Base-by-base conservation (phyloP, 1,284 basidiomycete genomes). In the Ganoderma resinaceum region DNA sequence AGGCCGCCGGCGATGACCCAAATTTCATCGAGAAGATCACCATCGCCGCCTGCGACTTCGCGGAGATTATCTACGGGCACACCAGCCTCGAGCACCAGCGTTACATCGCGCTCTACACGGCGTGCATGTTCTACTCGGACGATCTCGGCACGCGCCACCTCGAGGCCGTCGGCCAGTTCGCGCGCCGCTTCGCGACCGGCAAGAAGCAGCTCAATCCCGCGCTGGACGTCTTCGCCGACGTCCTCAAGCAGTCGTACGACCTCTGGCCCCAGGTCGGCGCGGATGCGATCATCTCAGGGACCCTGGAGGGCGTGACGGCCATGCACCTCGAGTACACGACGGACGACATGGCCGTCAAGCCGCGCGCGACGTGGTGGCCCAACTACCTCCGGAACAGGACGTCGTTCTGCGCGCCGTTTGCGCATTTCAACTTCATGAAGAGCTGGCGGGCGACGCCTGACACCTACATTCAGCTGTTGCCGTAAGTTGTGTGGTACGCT, bases 341-440 rank as follows among this genome's bases (percentile, higher is more conserved):
- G 18, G 59, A 61, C 16, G 40, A 42, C 4, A 66, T 72, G 69
- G 43, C 49, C 8, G 55, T 72, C 43, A 65, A 57, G 52, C 69
- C 71, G 11, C 26, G 49, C 12, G 71, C 71, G 31, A 67, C 67
- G 14, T 61, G 49, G 49, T 72, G 66, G 26, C 69, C 71, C 7
- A 52, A 55, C 31, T 72, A 70, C 65, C 61, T 72, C 9, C 69
- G 71, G 2, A 43, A 53, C 26, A 42, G 61, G 52, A 63, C 67
- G 20, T 69, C 69, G 4, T 67, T 72, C 3, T 62, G 65, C n/a
- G 60, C 69, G 3, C 67, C 69, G 20, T 72, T 66, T 49, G 65
- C 69, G 14, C 67, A 72, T 60, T 70, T 72, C 59, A 40, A 66
- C 26, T 72, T 72, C 64, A 58, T 69, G 49, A 70, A 70, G 33